Base-by-base conservation (phyloP, 768 basidiomycete species). In the Strobilomyces confusus region DNA sequence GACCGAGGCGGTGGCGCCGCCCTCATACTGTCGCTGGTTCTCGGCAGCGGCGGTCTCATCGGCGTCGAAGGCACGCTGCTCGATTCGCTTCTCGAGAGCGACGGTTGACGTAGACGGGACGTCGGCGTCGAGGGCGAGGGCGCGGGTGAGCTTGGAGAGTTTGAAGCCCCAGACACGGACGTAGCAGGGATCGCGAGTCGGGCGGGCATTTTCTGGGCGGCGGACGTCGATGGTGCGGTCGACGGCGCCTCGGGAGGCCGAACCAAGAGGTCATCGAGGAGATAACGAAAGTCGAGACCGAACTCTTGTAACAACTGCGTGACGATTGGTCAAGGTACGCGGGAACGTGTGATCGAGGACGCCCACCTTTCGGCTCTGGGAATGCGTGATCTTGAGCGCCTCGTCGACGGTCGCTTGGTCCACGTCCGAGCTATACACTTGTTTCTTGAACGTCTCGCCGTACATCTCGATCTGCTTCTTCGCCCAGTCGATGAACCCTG, bases 401-500 rank as follows among this genome's bases (percentile, higher is more conserved):
- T 95, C 92, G 26, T 91, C 79, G 5, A 94, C 79, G 2, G 87
- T 81, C 45, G 80, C 72, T 9, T 77, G 73, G 44, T 88, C 86
- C 5, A 86, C 79, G 58, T 92, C 92, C 6, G 87, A 84, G 23
- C 84, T 86, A 68, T 92, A 95, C 0, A 98, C 94, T 65, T 98
- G 97, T 55, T 86, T 89, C 49, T 87, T 77, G 72, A 98, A 98
- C 65, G 86, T 86, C 47, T 84, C 84, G 3, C 86, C 87, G 65
- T 89, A 98, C 20, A 77, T 72, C 64, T 92, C 86, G 30, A 98
- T 80, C 67, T 92, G 88, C 54, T 80, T 79, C 68, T 86, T 92
- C 1, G 93, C 88, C 97, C 97, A 99, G 40, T 92, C 86, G 20
- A 98, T 89, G 63, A 98, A 94, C 11, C 87, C 97, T 98, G 60